These are phyloP conservation scores for Stachybotrys chartarum DNA, from an alignment of 2,329 filamentous ascomycete species.

Conservation along the genomic window DNA sequence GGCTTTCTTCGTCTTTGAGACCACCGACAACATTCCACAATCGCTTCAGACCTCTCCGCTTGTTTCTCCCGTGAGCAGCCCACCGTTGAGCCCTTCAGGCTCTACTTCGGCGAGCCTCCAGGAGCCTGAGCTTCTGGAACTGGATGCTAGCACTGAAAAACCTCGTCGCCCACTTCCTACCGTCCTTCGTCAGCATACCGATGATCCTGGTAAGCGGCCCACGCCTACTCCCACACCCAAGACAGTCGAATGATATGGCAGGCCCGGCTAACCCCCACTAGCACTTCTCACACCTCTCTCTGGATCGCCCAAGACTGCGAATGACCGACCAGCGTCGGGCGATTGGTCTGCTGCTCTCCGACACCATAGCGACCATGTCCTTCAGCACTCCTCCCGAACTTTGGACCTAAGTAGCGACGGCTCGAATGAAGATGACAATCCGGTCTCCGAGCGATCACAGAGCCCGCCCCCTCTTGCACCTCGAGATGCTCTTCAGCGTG, in stretches of 20 bases:
- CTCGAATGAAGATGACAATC: slow-evolving; percentile 26
- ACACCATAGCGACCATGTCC: slow-evolving; percentile 48
- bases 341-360: slow-evolving; percentile 42
- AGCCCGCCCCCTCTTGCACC: slow-evolving; percentile 69
- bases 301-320: slow-evolving; percentile 43
- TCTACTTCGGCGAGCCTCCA: slow-evolving; percentile 32
- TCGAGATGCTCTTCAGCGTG: slow-evolving; percentile 73
- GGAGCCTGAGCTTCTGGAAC: slow-evolving; percentile 64
- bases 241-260: not conserved
- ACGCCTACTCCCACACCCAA: not conserved
- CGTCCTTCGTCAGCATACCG: slow-evolving; percentile 25
- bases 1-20: slow-evolving; percentile 98
- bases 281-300: slow-evolving; percentile 46
- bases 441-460: slow-evolving; percentile 52
- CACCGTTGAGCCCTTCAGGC: slow-evolving; percentile 44
- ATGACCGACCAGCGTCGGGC: slow-evolving; percentile 37
- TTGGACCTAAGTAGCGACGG: slow-evolving; percentile 25
- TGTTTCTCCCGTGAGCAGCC: slow-evolving; percentile 82
- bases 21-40: slow-evolving; percentile 83
- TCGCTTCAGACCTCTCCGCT: slow-evolving; percentile 91
- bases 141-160: slow-evolving; percentile 39
- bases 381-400: slow-evolving; percentile 38
- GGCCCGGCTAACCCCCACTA: slow-evolving; percentile 9
- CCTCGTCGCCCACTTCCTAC: slow-evolving; percentile 37
- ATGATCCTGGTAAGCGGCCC: slow-evolving; percentile 20